Evolutionary conservation across 2,329 filamentous ascomycete genomes (phyloP), one percentile per base, ranked within the genome.

Genomic region (Aureobasidium leucospermi): DNA sequence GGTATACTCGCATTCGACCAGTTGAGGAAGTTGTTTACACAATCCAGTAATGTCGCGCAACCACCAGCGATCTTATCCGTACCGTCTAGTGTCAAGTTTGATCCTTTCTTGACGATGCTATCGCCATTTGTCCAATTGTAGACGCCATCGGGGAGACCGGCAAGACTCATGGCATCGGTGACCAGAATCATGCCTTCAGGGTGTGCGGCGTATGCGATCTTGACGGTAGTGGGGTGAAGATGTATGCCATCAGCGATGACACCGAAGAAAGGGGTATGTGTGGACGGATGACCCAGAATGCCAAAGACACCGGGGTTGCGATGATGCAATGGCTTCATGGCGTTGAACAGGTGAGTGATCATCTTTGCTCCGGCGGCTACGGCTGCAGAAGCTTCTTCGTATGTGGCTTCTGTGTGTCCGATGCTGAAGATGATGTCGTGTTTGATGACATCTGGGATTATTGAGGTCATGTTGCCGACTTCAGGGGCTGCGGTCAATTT

Each of bases 261-360:
- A 61, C 92, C 92, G 71, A 93, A 96, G 72, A 82, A 96, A 0
- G 91, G 91, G 59, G 69, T 62, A 60, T 70, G 62, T 62, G 70
- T 65, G 19, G 39, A 42, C 13, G 59, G 41, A 19, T 48, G 45
- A 61, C 91, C 90, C 13, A 96, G 77, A 0, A 95, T 84, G 31
- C 92, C 92, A 70, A 96, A 96, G 66, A 96, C 85, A 39, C 91
- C 91, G 0, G 92, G 91, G 73, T 96, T 91, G 60, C 92, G 87
- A 78, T 96, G 90, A 72, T 94, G 89, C 53, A 96, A 83, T 13
- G 90, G 90, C 0, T 86, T 82, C 91, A 96, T 96, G 29, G 91
- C 91, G 71, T 96, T 96, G 82, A 96, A 96, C 1, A 96, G 80
- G 69, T 96, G 91, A 0, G 91, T 96, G 65, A 96, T 88, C 89